These are phyloP conservation scores for Coniosporium apollinis DNA, from an alignment of 495 filamentous ascomycete species.

Conservation along the genomic window DNA sequence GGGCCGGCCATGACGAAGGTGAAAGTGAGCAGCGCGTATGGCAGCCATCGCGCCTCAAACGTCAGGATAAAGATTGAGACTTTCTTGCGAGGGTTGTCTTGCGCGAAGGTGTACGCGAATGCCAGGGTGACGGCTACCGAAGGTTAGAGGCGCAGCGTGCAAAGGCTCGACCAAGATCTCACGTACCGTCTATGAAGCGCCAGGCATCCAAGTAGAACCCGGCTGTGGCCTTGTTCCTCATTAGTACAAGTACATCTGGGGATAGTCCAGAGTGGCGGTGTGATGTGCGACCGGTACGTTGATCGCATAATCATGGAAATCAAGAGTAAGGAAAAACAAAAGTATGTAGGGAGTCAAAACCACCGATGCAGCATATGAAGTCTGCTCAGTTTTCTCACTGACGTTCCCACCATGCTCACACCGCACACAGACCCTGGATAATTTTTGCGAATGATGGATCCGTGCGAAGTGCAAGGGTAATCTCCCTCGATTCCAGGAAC, in stretches of 20 bases:
- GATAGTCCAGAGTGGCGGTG: no score
- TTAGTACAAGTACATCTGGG: conserved; percentile 19
- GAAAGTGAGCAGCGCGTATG: conserved; percentile 55
- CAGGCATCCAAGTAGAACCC: conserved; percentile 31
- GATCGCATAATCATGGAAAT: conserved; percentile 11
- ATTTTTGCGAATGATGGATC: conserved; percentile 68
- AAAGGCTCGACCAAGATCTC: no score
- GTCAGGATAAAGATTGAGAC: conserved; percentile 58
- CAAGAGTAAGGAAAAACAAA: conserved; percentile 12
- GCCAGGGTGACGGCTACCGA: conserved; percentile 51
- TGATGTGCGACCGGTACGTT: no score
- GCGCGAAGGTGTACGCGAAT: conserved; percentile 61
- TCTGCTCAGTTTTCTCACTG: conserved; percentile 64
- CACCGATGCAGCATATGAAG: conserved; percentile 46
- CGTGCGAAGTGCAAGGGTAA: conserved; percentile 61
- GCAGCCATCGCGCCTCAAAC: conserved; percentile 57
- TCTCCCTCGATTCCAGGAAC: conserved; percentile 98
- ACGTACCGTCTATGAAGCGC: conserved; percentile 40
- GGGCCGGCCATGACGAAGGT: conserved; percentile 43
- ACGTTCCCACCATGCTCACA: conserved; percentile 82
- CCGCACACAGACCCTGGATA: conserved; percentile 46
- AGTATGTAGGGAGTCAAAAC: conserved; percentile 82
- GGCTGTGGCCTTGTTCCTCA: conserved; percentile 32
- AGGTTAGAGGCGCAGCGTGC: no score
- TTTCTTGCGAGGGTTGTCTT: conserved; percentile 60